phyloP scores from a whole-genome alignment of 1,139 yeast genomes.

The Candida sanyaensis region DNA sequence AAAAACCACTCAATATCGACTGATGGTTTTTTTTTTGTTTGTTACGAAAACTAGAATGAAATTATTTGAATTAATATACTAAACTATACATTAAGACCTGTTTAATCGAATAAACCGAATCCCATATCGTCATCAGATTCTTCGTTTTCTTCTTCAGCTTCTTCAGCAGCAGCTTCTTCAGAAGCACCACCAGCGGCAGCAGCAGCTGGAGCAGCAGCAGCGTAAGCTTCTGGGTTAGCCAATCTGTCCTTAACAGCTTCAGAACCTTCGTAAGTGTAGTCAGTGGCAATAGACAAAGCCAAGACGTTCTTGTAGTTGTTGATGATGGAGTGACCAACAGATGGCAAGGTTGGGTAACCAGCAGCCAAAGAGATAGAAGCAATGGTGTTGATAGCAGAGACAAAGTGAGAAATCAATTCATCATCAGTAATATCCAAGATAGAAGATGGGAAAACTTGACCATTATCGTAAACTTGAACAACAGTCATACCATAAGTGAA shows the following conservation, averaged over 20 bases:
- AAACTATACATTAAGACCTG: constrained; percentile 16
- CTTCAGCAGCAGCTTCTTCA: constrained; percentile 61
- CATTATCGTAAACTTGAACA: constrained; percentile 96
- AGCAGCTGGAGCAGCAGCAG: constrained; percentile 96
- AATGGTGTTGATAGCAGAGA: constrained; percentile 89
- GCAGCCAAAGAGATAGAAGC: constrained; percentile 96
- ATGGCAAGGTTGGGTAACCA: constrained; percentile 99
- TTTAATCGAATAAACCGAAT: constrained; percentile 97
- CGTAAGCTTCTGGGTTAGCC: constrained; percentile 83
- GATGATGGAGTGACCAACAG: constrained; percentile 98
- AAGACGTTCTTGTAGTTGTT: constrained; percentile 99
- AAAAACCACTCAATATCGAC: too few relatives aligned
- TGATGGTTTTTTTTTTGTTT: too few relatives aligned
- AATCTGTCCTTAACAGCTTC: constrained; percentile 99
- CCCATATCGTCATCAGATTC: constrained; percentile 84
- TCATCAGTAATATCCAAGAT: constrained; percentile 99
- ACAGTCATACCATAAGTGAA: constrained; percentile 98
- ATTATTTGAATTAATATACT: background rate
- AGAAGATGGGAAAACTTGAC: constrained; percentile 95
- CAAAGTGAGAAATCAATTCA: constrained; percentile 90
- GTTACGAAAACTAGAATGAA: too few relatives aligned
- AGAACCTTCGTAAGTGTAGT: constrained; percentile 98
- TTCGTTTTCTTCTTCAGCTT: constrained; percentile 68
- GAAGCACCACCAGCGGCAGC: constrained; percentile 88
- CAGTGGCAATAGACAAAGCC: constrained; percentile 98